Conservation (phyloP, 176 grass and related monocot genomes). For the Saccharum officinarum region DNA sequence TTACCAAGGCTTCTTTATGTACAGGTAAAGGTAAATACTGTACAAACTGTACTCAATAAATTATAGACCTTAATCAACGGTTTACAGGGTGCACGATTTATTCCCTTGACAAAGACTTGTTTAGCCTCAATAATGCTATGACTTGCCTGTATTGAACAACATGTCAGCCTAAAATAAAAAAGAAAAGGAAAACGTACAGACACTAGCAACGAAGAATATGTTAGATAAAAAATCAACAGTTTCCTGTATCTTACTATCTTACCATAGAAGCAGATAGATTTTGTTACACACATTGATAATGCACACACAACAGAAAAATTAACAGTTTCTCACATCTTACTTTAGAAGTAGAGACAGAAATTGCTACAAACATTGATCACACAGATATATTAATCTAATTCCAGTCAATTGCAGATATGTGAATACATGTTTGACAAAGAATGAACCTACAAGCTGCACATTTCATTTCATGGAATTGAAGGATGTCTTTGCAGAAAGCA, state of each 20-base stretch:
- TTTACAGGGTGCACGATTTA: slow-evolving; percentile 71
- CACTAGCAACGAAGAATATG: neutral
- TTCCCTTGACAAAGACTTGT: slow-evolving; percentile 69
- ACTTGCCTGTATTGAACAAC: slow-evolving; percentile 52
- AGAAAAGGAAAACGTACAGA: slow-evolving; percentile 22
- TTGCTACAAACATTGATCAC: slow-evolving; percentile 9
- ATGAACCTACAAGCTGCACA: neutral
- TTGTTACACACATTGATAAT: slow-evolving; percentile 6
- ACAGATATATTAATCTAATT: slow-evolving; percentile 24
- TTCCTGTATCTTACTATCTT: slow-evolving; percentile 21
- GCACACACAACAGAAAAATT: neutral
- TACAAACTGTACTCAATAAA: slow-evolving; percentile 25
- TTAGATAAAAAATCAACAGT: slow-evolving; percentile 11
- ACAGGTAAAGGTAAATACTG: slow-evolving; percentile 26
- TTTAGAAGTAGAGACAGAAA: slow-evolving; percentile 1
- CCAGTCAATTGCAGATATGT: neutral
- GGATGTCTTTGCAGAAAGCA: slow-evolving; percentile 17
- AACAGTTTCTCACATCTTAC: neutral
- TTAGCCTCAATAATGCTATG: slow-evolving; percentile 69
- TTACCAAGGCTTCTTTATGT: slow-evolving; percentile 21
- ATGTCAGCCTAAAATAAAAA: slow-evolving; percentile 27
- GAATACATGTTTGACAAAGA: slow-evolving; percentile 16
- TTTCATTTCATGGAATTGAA: slow-evolving; percentile 13
- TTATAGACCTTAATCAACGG: slow-evolving; percentile 65
- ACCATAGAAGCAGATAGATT: neutral